These are phyloP conservation scores for Mycosphaerelloides madeirae DNA, from an alignment of 2,329 filamentous ascomycete genomes.

Conservation along the genomic window DNA sequence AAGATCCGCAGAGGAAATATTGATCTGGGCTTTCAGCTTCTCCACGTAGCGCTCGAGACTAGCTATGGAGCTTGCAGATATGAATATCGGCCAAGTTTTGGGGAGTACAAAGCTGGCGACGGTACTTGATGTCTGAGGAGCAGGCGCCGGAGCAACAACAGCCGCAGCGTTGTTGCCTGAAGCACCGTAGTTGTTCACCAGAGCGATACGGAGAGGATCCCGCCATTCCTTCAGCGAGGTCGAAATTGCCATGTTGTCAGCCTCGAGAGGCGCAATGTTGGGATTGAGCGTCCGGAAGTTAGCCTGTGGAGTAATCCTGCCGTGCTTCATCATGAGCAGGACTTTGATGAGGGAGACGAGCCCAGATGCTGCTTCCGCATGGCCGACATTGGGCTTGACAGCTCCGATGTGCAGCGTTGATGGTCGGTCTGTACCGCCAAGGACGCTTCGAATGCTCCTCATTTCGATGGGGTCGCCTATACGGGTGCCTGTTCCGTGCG, in stretches of 20 bases:
- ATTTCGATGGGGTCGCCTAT: constrained; percentile 11
- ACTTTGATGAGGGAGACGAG: constrained; percentile 32
- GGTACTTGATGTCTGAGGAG: too few relatives aligned
- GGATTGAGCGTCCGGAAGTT: constrained; percentile 7
- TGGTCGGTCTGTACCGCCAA: constrained; percentile 1
- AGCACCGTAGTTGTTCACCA: constrained; percentile 36
- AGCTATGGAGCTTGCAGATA: not conserved
- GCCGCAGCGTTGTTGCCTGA: constrained; percentile 30
- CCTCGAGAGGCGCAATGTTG: not conserved
- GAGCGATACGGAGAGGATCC: not conserved
- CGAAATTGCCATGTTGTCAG: not conserved
- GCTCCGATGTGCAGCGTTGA: constrained; percentile 28
- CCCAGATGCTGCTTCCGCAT: constrained; percentile 35
- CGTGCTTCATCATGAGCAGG: constrained; percentile 33
- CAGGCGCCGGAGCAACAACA: too few relatives aligned
- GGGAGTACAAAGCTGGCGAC: not conserved
- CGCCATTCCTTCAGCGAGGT: not conserved
- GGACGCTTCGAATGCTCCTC: constrained; percentile 4
- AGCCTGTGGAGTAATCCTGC: constrained; percentile 30
- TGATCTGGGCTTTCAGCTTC: not conserved
- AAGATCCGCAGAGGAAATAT: not conserved
- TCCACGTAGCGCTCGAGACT: not conserved
- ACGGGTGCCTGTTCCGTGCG: constrained; percentile 16
- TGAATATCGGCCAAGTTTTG: not conserved
- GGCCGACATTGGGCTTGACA: constrained; percentile 35